Evolutionary conservation across 768 basidiomycete genomes (phyloP).

Genomic region (Kwoniella dejecticola): DNA sequence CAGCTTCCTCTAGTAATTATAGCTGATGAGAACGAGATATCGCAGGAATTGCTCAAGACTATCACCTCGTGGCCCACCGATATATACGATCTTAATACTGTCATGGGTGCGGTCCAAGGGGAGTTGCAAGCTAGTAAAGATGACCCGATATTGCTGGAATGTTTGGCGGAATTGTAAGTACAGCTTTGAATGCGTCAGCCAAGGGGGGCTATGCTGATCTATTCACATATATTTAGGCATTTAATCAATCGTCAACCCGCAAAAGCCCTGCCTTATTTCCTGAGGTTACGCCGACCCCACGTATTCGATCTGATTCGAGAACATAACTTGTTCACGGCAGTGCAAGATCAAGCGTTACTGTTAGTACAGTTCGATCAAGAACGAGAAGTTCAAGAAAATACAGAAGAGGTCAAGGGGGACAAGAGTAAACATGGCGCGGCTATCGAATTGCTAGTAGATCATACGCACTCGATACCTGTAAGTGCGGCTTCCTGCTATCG

Average conservation of each 20-base stretch:
- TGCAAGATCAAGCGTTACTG: slow-evolving; percentile 87
- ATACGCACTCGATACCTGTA: slow-evolving; percentile 94
- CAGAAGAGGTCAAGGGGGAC: slow-evolving; percentile 28
- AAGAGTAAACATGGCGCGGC: slow-evolving; percentile 66
- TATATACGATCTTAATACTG: slow-evolving; percentile 83
- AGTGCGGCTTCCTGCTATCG: slow-evolving; percentile 43
- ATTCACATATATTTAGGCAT: slow-evolving; percentile 62
- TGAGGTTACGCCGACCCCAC: slow-evolving; percentile 79
- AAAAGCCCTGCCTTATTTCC: slow-evolving; percentile 86
- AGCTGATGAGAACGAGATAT: not conserved
- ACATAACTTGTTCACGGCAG: slow-evolving; percentile 89
- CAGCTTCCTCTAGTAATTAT: too few species aligned
- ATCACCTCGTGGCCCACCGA: slow-evolving; percentile 86
- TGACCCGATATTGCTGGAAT: slow-evolving; percentile 80
- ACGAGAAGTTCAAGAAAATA: slow-evolving; percentile 29
- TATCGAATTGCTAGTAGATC: slow-evolving; percentile 83
- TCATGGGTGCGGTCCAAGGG: slow-evolving; percentile 83
- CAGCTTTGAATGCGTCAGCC: not conserved
- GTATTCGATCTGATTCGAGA: slow-evolving; percentile 94
- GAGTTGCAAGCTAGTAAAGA: slow-evolving; percentile 68
- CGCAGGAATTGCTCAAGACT: slow-evolving; percentile 71
- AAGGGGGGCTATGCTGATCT: too few species aligned
- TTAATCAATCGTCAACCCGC: slow-evolving; percentile 86
- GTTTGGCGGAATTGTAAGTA: slow-evolving; percentile 82
- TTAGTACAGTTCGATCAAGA: slow-evolving; percentile 95